Base-by-base conservation (phyloP, 2,329 filamentous ascomycete species). In the Ceratocystis albifundus region DNA sequence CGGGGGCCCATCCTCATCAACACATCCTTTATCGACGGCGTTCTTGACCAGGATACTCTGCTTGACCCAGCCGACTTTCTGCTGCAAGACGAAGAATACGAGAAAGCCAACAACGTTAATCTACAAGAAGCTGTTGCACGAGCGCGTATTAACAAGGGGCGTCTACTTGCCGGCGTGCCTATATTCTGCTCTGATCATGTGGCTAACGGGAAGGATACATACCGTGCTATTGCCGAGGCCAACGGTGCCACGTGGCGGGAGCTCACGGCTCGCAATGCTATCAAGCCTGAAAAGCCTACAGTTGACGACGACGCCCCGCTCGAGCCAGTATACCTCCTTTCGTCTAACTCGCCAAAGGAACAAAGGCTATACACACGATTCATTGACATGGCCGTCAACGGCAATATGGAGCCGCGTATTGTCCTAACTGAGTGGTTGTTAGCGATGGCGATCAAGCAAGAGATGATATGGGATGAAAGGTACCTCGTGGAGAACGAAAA, bases 381-480 rank as follows among this genome's bases (percentile, higher is more conserved):
- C 74, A 80, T 84, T 66, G 84, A 88, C 64, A 86, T 96, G 83
- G 92, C 89, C 1, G 78, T 81, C 69, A 87, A 86, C 70, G 87
- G 89, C 57, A 87, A 89, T 72, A 91, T 93, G 82, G 82, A 86
- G 70, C 87, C 92, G 2, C 81, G 88, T 65, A 86, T 99, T 50
- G 90, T 96, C 28, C 83, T 83, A 61, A 84, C 88, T 2, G 92
- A 99, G 73, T 99, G 94, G 94, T 75, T 99, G 71, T 78, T 99
- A 67, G 88, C 92, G 72, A 86, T 91, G 68, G 90, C 90, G 3
- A 93, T 99, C 89, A 85, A 84, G 71, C 94, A 99, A 76, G 81
- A 90, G 75, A 78, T 94, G 69, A 79, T 80, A n/a, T 87, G 85
- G 75, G 79, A 85, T 66, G 77, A 85, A 50, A 82, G 80, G 70